Evolutionary conservation across 116 monocot genomes (phyloP), one percentile per base, ranked within the genome.

Genomic region (Phalaenopsis hybrid): DNA sequence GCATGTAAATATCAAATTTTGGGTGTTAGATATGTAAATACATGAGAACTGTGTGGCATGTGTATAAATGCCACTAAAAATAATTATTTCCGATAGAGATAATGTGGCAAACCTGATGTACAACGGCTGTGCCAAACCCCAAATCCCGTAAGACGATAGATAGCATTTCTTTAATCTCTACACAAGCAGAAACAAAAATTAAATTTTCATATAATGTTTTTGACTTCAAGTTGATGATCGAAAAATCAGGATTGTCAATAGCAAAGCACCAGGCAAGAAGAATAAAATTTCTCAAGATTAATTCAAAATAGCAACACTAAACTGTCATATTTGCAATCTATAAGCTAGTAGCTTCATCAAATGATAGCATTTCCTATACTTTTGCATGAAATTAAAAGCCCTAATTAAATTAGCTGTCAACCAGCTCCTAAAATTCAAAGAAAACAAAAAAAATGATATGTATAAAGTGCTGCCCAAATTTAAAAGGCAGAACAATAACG

Each of bases 101-200:
- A 2, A 8, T 34, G 45, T 23, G 18, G 33, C 84, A 79, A 20
- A 98, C 98, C 98, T 98, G 98, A 85, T 98, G 98, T 65, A 98
- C 87, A 13, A 93, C 98, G 72, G 93, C 98, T 57, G 89, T 88
- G 83, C 86, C 86, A 82, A 98, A 95, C 77, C 80, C 82, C 78
- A 98, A 82, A 88, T 95, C 98, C 59, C 88, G 85, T 75, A 98
- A 59, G 44, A 98, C 90, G 86, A 98, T 88, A 67, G 98, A 90
- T 18, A 98, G 81, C 86, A 93, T 88, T 82, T 98, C 98, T 85
- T 92, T 98, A 63, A 98, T 93, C 89, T 98, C 98, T 98, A 90
- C 41, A 6, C 44, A 51, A 79, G 2, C 81, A 76, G 48, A 69
- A 74, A 41, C 9, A 58, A 74, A 50, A 57, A n/a, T 6, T 4